Evolutionary conservation across 768 basidiomycete species (phyloP).

Genomic region (Vararia minispora): DNA sequence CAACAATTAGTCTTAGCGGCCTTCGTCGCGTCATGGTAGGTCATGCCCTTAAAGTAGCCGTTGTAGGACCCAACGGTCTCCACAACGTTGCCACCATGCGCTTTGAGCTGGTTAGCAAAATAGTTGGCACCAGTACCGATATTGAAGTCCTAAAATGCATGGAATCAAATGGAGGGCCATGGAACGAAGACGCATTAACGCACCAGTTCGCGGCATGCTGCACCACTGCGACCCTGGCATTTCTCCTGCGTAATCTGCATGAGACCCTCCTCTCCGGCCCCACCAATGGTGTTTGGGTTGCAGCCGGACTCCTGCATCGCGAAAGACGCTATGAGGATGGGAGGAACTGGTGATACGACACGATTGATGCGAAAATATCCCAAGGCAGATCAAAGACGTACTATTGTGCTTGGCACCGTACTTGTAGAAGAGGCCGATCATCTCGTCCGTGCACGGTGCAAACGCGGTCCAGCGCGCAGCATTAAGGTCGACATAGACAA

Average conservation of each 20-base stretch:
- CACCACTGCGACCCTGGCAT: slow-evolving; percentile 43
- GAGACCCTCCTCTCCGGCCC: slow-evolving; percentile 73
- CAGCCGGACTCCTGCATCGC: slow-evolving; percentile 85
- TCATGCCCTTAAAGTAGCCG: slow-evolving; percentile 55
- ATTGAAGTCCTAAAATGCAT: slow-evolving; percentile 47
- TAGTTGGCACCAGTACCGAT: slow-evolving; percentile 53
- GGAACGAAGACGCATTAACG: slow-evolving; percentile 6
- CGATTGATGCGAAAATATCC: slow-evolving; percentile 3
- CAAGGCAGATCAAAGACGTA: slow-evolving; percentile 16
- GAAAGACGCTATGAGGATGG: slow-evolving; percentile 75
- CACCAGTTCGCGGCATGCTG: slow-evolving; percentile 31
- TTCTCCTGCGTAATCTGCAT: slow-evolving; percentile 82
- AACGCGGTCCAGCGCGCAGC: slow-evolving; percentile 45
- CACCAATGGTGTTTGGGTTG: slow-evolving; percentile 54
- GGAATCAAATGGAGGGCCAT: neutral
- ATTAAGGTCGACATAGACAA: slow-evolving; percentile 35
- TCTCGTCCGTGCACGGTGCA: slow-evolving; percentile 39
- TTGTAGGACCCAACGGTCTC: slow-evolving; percentile 63
- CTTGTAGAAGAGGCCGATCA: slow-evolving; percentile 47
- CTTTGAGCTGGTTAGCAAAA: slow-evolving; percentile 40
- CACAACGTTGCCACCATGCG: slow-evolving; percentile 42
- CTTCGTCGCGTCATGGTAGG: slow-evolving; percentile 42
- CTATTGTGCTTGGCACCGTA: slow-evolving; percentile 35
- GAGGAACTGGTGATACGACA: slow-evolving; percentile 33
- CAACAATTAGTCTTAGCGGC: slow-evolving; percentile 46